phyloP scores from a whole-genome alignment of 139 green algal genomes.

The Micromonas commoda region DNA sequence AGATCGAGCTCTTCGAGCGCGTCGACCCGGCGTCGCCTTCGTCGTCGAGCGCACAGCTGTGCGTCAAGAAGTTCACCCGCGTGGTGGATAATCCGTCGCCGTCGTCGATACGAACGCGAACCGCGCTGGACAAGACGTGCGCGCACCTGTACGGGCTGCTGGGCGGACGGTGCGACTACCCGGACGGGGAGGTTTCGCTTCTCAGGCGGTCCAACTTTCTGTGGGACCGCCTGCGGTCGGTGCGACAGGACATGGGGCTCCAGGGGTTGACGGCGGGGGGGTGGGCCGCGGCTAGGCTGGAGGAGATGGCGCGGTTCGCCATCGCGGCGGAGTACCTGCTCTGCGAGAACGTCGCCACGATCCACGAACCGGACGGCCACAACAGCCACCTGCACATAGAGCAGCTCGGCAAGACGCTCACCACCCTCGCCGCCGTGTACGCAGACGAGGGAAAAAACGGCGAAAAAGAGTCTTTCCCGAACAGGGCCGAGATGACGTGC shows the following conservation, averaged over 20 bases:
- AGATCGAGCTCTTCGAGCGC: constrained; percentile 28
- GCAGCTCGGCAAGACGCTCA: constrained; percentile 61
- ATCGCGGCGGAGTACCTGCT: constrained; percentile 59
- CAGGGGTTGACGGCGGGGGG: constrained; percentile 47
- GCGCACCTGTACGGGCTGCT: constrained; percentile 55
- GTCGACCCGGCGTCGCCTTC: background rate
- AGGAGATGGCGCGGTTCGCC: constrained; percentile 62
- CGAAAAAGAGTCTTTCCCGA: too few species aligned
- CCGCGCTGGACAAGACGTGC: constrained; percentile 53
- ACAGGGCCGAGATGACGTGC: constrained; percentile 1
- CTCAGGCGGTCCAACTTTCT: constrained; percentile 62
- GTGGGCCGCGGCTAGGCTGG: constrained; percentile 45
- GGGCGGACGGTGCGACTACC: constrained; percentile 18
- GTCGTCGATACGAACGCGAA: constrained; percentile 55
- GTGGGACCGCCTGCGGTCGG: constrained; percentile 69
- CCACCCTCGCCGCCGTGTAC: constrained; percentile 57
- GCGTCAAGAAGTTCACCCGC: constrained; percentile 69
- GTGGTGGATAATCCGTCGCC: constrained; percentile 34
- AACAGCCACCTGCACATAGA: constrained; percentile 65
- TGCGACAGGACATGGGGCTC: constrained; percentile 60
- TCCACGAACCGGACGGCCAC: constrained; percentile 46
- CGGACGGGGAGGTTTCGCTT: constrained; percentile 32
- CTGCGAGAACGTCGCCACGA: constrained; percentile 24
- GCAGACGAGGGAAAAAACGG: too few species aligned
- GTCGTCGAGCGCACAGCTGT: constrained; percentile 39